phyloP scores from a whole-genome alignment of 352 stramenopile species.

The Phytophthora niederhauseri region DNA sequence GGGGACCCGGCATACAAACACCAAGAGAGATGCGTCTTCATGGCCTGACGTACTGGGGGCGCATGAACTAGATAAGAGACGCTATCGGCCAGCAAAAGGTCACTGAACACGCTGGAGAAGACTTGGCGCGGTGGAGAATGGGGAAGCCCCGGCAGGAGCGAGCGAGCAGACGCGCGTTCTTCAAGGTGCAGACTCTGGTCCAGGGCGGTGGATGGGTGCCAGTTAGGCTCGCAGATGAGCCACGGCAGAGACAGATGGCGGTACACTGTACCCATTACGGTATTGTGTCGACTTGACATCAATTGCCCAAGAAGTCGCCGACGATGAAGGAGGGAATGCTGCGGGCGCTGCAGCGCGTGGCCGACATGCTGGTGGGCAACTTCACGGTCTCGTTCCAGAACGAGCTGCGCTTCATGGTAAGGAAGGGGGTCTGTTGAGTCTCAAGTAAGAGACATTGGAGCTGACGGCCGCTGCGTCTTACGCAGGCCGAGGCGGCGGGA shows the following conservation, averaged over 20 bases:
- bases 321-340: constrained; percentile 72
- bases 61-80: constrained; percentile 8
- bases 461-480: constrained; percentile 2
- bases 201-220: constrained; percentile 10
- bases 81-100: not conserved
- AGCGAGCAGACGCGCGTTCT: constrained; percentile 25
- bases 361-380: constrained; percentile 80
- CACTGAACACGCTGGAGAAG: not conserved
- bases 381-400: constrained; percentile 88
- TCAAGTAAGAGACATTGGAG: not conserved
- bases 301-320: not conserved
- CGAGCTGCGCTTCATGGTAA: constrained; percentile 87
- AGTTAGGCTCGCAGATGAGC: constrained; percentile 4
- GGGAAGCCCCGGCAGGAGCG: constrained; percentile 3
- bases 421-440: not conserved
- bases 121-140: not conserved
- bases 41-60: constrained; percentile 27
- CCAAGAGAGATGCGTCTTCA: constrained; percentile 6
- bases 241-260: constrained; percentile 10
- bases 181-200: constrained; percentile 31
- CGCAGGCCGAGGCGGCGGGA: constrained; percentile 68
- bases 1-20: constrained; percentile 7
- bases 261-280: not conserved
- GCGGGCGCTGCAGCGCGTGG: constrained; percentile 64
- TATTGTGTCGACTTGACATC: constrained; percentile 1